Base-by-base conservation (phyloP, 192 early-diverging fungal genomes). In the Rhizophagus clarus region DNA sequence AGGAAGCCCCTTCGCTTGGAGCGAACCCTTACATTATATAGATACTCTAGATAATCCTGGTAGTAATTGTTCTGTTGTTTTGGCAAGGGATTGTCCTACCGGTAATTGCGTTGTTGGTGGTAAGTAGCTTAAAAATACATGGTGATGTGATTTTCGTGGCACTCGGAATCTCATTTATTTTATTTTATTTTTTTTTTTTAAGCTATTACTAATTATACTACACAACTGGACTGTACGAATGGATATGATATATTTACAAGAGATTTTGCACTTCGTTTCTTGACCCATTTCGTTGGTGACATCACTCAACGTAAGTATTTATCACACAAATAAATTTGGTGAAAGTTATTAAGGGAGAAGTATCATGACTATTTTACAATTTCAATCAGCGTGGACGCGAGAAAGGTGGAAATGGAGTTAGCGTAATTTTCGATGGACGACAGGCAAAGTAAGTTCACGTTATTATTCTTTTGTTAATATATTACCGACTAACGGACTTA, bases 251-350 rank as follows among this genome's bases (percentile, higher is more conserved):
- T 3, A 31, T 3, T 6, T 32, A 61, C 47, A 7, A 32, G 74
- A 24, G 60, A 56, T 9, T 20, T 75, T 61, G 74, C 74, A 8
- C 74, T 75, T 31, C 47, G 49, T 12, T 75, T 75, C 28, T 61
- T 75, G 28, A 8, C 74, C 26, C 74, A 75, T 60, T 75, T 75
- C 51, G 34, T 75, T 51, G 74, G 74, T 10, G 74, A 75, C 29
- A 75, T 75, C 10, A 75, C 74, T 51, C 74, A 75, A 75, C 74
- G 74, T 75, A 60, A 28, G 15, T 75, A 73, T 37, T 72, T n/a
- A n/a, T n/a, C n/a, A n/a, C n/a, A n/a, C n/a, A n/a, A n/a, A n/a
- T n/a, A n/a, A n/a, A n/a, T n/a, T n/a, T n/a, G n/a, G n/a, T n/a
- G n/a, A n/a, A n/a, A n/a, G n/a, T n/a, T n/a, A n/a, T n/a, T n/a